These are phyloP conservation scores for Pilobolus umbonatus DNA, from an alignment of 192 early-diverging fungal genomes.

Conservation along the genomic window DNA sequence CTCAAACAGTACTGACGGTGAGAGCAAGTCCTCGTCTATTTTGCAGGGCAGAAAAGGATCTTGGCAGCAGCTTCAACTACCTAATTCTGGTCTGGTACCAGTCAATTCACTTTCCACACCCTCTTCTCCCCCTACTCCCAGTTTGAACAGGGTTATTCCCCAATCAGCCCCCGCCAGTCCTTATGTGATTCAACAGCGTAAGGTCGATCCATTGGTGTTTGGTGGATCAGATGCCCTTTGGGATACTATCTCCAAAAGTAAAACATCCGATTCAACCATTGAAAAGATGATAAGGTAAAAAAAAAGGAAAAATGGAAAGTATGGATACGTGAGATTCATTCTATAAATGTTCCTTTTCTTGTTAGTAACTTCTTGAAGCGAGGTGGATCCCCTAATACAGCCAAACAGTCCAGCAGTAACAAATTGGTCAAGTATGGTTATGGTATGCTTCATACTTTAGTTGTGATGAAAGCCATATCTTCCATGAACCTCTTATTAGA, in stretches of 20 bases:
- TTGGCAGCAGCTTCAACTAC: slow-evolving; percentile 2
- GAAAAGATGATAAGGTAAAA: slow-evolving; percentile 36
- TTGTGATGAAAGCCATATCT: slow-evolving; percentile 18
- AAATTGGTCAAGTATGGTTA: slow-evolving; percentile 27
- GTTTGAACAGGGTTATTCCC: too few species aligned
- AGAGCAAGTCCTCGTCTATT: neutral
- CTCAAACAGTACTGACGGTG: neutral
- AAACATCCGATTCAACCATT: slow-evolving; percentile 26
- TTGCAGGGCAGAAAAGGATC: slow-evolving; percentile 8
- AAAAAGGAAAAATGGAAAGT: neutral
- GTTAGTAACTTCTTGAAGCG: slow-evolving; percentile 32
- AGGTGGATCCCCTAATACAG: slow-evolving; percentile 36
- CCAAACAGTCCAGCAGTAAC: slow-evolving; percentile 22
- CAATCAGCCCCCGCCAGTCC: neutral
- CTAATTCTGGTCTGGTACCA: neutral
- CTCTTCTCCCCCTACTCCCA: neutral
- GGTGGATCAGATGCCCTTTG: slow-evolving; percentile 33
- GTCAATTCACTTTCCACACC: neutral
- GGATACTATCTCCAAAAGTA: slow-evolving; percentile 31
- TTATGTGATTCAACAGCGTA: slow-evolving; percentile 18
- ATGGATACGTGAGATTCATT: neutral
- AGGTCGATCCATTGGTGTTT: slow-evolving; percentile 26
- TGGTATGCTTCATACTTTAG: slow-evolving; percentile 33
- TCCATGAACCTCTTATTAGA: slow-evolving; percentile 25
- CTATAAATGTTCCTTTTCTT: neutral